These are phyloP conservation scores for Mortierella sp. DNA, from an alignment of 371 early-diverging fungal species.

Conservation along the genomic window DNA sequence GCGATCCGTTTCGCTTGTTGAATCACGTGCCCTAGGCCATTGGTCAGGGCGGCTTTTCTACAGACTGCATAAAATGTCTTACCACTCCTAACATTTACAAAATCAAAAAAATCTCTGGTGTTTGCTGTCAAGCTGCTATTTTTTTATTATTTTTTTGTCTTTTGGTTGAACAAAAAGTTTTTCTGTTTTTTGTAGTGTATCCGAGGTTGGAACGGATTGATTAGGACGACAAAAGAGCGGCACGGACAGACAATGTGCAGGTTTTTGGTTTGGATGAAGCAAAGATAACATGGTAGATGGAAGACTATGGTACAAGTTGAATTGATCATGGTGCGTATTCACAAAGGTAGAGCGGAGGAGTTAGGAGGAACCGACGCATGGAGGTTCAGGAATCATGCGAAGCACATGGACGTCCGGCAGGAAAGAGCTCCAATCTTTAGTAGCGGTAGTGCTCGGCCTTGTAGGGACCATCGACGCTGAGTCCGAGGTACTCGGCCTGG, in stretches of 20 bases:
- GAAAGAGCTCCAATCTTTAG: slow-evolving; percentile 40
- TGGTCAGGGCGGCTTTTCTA: too few relatives aligned
- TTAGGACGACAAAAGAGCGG: background rate
- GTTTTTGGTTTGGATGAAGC: background rate
- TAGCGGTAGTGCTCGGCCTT: slow-evolving; percentile 96
- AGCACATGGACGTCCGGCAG: too few relatives aligned
- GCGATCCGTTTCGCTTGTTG: too few relatives aligned
- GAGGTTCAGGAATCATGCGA: too few relatives aligned
- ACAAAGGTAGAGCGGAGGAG: too few relatives aligned
- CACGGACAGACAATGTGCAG: background rate
- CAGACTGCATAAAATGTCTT: too few relatives aligned
- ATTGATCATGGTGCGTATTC: slow-evolving; percentile 21
- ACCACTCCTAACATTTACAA: too few relatives aligned
- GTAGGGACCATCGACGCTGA: slow-evolving; percentile 92
- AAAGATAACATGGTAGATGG: slow-evolving; percentile 1
- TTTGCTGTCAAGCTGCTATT: too few relatives aligned
- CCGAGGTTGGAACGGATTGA: background rate
- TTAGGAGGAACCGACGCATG: too few relatives aligned
- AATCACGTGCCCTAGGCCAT: too few relatives aligned
- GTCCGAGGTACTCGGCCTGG: slow-evolving; percentile 91
- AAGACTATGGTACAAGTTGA: slow-evolving; percentile 46
- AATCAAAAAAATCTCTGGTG: too few relatives aligned
- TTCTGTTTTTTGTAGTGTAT: slow-evolving; percentile 12
- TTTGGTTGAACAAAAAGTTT: slow-evolving; percentile 40
- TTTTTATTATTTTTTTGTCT: background rate